A percentile compares a stretch with the other conserved stretches of the same genome.
Evolutionary conservation across 306 rosid species (phyloP).

Genomic region (Styphnolobium japonicum): DNA sequence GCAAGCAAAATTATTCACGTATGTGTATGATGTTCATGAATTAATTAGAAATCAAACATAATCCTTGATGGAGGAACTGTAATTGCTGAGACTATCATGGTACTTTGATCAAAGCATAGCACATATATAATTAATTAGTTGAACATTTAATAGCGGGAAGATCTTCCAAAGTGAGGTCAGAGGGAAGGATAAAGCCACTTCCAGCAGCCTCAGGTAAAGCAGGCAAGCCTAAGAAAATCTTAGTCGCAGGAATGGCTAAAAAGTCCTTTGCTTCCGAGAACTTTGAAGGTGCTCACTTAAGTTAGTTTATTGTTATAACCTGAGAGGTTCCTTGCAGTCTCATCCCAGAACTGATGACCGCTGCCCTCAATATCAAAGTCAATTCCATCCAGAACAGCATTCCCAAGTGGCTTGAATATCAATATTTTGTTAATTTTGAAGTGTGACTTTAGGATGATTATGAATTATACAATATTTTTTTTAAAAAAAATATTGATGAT

Average conservation of each 20-base stretch:
- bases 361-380: constrained; percentile 37
- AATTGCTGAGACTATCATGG: constrained; percentile 28
- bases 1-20: background rate
- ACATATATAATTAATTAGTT: too few relatives aligned
- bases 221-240: constrained; percentile 27
- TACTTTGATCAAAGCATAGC: constrained; percentile 42
- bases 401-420: constrained; percentile 42
- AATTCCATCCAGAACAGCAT: constrained; percentile 40
- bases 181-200: constrained; percentile 27
- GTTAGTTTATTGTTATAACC: too few relatives aligned
- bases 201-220: constrained; percentile 3
- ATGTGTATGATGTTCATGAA: background rate
- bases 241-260: background rate
- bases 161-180: constrained; percentile 24
- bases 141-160: constrained; percentile 33
- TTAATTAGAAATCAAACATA: background rate
- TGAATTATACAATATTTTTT: too few relatives aligned
- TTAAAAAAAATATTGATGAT: too few relatives aligned
- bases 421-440: too few relatives aligned
- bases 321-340: constrained; percentile 32
- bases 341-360: constrained; percentile 4
- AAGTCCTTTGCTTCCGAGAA: constrained; percentile 13
- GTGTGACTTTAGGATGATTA: too few relatives aligned
- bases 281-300: too few relatives aligned
- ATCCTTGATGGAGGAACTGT: constrained; percentile 35